Conservation (phyloP, 2,329 filamentous ascomycete genomes). For the Raffaelea arxii region DNA sequence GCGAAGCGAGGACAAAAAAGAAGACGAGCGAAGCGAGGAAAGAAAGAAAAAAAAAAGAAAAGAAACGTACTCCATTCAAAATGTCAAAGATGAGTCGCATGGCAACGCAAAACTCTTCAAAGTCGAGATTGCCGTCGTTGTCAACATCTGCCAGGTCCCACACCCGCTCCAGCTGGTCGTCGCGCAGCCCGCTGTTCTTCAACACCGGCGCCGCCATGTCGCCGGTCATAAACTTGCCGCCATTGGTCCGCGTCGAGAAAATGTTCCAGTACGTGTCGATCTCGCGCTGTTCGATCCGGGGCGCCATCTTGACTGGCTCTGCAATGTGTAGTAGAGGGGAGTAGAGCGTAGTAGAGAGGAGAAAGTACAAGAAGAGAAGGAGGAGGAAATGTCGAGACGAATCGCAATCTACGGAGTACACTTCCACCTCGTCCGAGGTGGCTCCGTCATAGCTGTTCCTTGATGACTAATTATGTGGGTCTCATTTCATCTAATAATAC, state of each 20-base stretch:
- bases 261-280: constrained; percentile 60
- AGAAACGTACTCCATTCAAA: constrained; percentile 93
- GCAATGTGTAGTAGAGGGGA: background rate
- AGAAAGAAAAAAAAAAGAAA: too few relatives aligned
- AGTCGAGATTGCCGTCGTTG: constrained; percentile 93
- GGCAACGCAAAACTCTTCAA: constrained; percentile 98
- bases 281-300: constrained; percentile 52
- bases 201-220: constrained; percentile 53
- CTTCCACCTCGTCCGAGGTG: too few relatives aligned
- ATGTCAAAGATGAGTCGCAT: constrained; percentile 98
- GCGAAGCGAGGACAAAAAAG: too few relatives aligned
- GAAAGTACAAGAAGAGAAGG: too few relatives aligned
- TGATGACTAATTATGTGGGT: too few relatives aligned
- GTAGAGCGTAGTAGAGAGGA: background rate
- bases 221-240: constrained; percentile 49
- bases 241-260: constrained; percentile 49
- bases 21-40: too few relatives aligned
- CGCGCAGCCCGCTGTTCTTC: constrained; percentile 53
- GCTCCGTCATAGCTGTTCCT: too few relatives aligned
- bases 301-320: constrained; percentile 37
- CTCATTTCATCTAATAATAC: too few relatives aligned
- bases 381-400: too few relatives aligned
- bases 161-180: constrained; percentile 82
- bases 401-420: too few relatives aligned
- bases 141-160: constrained; percentile 98